Evolutionary conservation across 1,139 yeast species (phyloP).

Genomic region (Nakaseomyces uthaithaninus): DNA sequence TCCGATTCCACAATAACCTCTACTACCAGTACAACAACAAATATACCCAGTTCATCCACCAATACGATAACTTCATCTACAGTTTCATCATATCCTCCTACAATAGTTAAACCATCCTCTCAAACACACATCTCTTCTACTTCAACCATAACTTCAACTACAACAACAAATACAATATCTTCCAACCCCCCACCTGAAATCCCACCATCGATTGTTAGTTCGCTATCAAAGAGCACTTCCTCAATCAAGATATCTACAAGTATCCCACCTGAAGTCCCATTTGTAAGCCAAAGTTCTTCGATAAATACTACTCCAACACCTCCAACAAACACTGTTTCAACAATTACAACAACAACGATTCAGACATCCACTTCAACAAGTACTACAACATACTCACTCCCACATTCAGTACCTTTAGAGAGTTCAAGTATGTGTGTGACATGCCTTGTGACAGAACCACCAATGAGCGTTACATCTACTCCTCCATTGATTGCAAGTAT

Average conservation of each 20-base stretch:
- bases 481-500: background rate
- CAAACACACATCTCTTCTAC: background rate
- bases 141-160: background rate
- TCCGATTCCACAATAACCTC: slow-evolving; percentile 11
- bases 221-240: too few relatives aligned
- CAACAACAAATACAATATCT: background rate
- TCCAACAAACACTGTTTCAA: too few relatives aligned
- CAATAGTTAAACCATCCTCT: background rate
- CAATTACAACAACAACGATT: too few relatives aligned
- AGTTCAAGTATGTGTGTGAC: background rate
- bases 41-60: slow-evolving; percentile 9
- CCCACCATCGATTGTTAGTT: background rate
- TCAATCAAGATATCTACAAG: too few relatives aligned
- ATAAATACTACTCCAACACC: too few relatives aligned
- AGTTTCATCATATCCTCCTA: slow-evolving; percentile 8
- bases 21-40: slow-evolving; percentile 8
- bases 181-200: background rate
- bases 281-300: too few relatives aligned
- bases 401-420: too few relatives aligned
- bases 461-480: background rate
- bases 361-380: too few relatives aligned
- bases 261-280: too few relatives aligned
- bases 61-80: slow-evolving; percentile 12
- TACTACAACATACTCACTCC: too few relatives aligned
- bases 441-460: background rate